These are phyloP conservation scores for Chamaenerion angustifolium DNA, from an alignment of 345 rosid genomes.

Conservation along the genomic window DNA sequence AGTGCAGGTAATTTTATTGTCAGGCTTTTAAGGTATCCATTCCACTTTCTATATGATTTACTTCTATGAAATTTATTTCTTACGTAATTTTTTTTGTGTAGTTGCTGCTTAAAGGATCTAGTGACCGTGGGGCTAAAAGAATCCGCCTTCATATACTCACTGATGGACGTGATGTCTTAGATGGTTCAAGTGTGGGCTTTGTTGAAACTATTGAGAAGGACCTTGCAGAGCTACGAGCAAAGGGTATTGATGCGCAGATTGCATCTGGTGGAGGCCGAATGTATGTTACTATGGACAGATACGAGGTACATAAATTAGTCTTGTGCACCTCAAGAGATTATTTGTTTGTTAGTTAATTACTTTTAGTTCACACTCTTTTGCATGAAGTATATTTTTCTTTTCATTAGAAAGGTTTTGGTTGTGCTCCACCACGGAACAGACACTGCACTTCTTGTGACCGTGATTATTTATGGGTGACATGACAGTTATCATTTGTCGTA, in stretches of 20 bases:
- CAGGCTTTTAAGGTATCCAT: background rate
- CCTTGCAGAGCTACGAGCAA: conserved; percentile 35
- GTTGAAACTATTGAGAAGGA: conserved; percentile 76
- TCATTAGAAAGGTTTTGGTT: too few relatives aligned
- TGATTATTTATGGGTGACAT: background rate
- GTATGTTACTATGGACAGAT: conserved; percentile 93
- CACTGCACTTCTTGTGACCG: background rate
- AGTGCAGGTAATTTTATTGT: conserved; percentile 32
- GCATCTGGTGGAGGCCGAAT: conserved; percentile 99
- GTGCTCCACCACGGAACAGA: too few relatives aligned
- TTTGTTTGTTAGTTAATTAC: too few relatives aligned
- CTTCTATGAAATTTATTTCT: background rate
- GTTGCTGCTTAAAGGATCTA: conserved; percentile 78
- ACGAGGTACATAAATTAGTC: conserved; percentile 41
- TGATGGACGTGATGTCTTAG: conserved; percentile 96
- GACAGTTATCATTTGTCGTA: too few relatives aligned
- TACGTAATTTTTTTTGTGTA: conserved; percentile 15
- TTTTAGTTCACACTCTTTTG: too few relatives aligned
- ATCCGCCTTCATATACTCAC: conserved; percentile 86
- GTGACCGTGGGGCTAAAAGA: conserved; percentile 76
- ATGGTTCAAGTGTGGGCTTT: conserved; percentile 83
- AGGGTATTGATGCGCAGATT: conserved; percentile 76
- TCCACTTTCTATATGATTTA: background rate
- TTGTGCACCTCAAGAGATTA: too few relatives aligned
- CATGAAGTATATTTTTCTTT: too few relatives aligned